Conservation (phyloP, 371 early-diverging fungal species). For the Thermomucor indicae-seudaticae region DNA sequence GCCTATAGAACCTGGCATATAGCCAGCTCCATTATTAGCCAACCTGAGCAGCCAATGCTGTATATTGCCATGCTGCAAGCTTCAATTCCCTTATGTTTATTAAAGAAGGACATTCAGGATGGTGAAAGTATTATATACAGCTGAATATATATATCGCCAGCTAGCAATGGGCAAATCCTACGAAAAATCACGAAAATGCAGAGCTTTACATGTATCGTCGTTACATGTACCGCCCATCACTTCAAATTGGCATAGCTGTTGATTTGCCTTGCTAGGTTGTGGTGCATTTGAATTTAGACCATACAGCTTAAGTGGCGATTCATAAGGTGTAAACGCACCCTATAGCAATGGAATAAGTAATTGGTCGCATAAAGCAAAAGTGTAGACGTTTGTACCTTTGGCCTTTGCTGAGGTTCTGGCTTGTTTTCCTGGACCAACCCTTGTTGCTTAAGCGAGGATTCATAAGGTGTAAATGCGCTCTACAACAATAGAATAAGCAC, state of each 20-base stretch:
- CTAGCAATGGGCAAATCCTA: no score
- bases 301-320: conserved; percentile 9
- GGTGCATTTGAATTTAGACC: neutral
- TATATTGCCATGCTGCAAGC: no score
- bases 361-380: neutral
- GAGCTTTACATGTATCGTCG: conserved; percentile 19
- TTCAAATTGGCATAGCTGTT: conserved; percentile 14
- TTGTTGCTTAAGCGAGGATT: no score
- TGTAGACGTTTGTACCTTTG: neutral
- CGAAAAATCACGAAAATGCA: conserved; percentile 22
- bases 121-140: no score
- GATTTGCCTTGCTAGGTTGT: conserved; percentile 1
- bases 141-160: no score
- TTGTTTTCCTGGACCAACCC: no score
- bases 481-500: neutral
- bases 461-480: conserved; percentile 15
- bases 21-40: no score
- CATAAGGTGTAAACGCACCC: conserved; percentile 15
- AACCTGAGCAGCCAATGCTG: no score
- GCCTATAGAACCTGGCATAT: no score
- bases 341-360: neutral
- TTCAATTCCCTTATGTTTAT: no score
- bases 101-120: no score
- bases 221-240: conserved; percentile 22
- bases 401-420: neutral